phyloP scores from a whole-genome alignment of 306 rosid genomes.

The Castanea sativa region DNA sequence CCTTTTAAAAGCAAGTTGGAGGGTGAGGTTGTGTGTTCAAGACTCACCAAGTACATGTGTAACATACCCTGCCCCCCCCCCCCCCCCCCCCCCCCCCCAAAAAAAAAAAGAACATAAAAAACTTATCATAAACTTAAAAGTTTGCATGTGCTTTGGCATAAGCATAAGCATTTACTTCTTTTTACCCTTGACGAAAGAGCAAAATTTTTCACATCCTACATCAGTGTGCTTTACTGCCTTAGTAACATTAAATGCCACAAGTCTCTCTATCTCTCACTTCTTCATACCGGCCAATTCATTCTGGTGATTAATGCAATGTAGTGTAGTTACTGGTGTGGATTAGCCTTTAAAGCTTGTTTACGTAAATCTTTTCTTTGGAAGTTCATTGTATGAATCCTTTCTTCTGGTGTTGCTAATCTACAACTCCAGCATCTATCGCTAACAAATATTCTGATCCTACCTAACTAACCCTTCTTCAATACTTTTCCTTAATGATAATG shows the following conservation, averaged over 20 bases:
- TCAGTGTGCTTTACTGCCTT: not conserved
- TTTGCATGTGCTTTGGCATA: not conserved
- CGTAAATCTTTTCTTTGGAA: not conserved
- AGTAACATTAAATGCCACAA: not conserved
- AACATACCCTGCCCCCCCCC: too few species aligned
- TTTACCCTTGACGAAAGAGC: not conserved
- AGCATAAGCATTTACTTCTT: not conserved
- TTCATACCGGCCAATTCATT: not conserved
- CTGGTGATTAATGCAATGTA: not conserved
- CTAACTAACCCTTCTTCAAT: not conserved
- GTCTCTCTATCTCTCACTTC: not conserved
- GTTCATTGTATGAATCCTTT: not conserved
- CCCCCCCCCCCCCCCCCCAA: fast-evolving
- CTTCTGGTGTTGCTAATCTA: not conserved
- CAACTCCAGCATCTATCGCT: not conserved
- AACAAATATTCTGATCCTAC: not conserved
- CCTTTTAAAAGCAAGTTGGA: too few species aligned
- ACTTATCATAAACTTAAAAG: too few species aligned
- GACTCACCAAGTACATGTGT: too few species aligned
- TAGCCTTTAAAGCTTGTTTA: not conserved
- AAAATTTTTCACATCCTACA: not conserved
- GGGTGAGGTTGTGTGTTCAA: too few species aligned
- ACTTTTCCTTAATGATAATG: too few species aligned
- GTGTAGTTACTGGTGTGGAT: not conserved
- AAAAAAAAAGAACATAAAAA: too few species aligned